A percentile compares a stretch with the other conserved stretches of the same genome.
Evolutionary conservation across 2,329 filamentous ascomycete species (phyloP).

Genomic region (Neopestalotiopsis sp.): DNA sequence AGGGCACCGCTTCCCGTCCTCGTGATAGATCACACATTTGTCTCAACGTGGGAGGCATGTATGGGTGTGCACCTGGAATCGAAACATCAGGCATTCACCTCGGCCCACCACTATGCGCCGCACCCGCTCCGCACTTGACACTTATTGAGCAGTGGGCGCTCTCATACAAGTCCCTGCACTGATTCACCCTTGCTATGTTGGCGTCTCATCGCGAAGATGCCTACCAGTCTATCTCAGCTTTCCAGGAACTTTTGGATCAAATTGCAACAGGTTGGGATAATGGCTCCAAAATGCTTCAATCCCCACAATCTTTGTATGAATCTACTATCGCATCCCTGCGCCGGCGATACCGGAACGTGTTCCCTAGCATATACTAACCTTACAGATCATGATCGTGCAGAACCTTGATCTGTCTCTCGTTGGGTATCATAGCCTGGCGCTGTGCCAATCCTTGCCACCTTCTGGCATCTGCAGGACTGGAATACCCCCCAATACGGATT

Average conservation of each 20-base stretch:
- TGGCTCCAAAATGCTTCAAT: neutral
- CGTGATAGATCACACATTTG: neutral
- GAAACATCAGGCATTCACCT: neutral
- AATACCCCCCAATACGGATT: neutral
- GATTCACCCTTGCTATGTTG: neutral
- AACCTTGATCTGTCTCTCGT: conserved; percentile 1
- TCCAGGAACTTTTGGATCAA: neutral
- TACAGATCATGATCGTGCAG: conserved; percentile 13
- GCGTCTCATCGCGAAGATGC: conserved; percentile 1
- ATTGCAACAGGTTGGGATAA: neutral
- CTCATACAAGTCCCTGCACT: neutral
- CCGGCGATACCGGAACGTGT: conserved; percentile 16
- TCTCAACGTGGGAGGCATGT: neutral
- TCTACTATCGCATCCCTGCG: conserved; percentile 12
- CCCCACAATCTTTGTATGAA: conserved; percentile 1
- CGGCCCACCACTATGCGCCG: neutral
- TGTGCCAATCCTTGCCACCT: neutral
- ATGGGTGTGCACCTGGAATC: neutral
- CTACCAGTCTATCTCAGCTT: neutral
- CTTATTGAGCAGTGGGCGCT: neutral
- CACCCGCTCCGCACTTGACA: neutral
- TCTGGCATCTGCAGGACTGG: neutral
- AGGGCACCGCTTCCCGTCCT: neutral
- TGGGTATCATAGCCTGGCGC: neutral
- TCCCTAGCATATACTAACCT: conserved; percentile 13